A percentile compares a stretch with the other conserved stretches of the same genome.
Conservation (phyloP, 2,329 filamentous ascomycete genomes). For the Apiospora rasikravindrae region DNA sequence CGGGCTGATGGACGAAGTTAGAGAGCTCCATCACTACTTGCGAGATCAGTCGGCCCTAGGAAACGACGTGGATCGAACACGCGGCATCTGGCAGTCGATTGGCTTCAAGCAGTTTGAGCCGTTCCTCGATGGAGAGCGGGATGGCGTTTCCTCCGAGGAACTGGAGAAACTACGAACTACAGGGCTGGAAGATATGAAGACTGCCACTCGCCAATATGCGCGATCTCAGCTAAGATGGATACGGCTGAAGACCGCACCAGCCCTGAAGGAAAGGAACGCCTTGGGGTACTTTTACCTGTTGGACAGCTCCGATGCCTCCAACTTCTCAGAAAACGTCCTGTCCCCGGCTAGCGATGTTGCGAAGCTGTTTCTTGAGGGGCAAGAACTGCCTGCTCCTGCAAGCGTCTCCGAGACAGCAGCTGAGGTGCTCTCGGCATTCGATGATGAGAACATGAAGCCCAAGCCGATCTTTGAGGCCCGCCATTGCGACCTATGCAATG, state of each 20-base stretch:
- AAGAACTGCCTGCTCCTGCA: slow-evolving; percentile 56
- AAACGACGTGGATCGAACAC: slow-evolving; percentile 68
- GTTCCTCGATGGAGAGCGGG: slow-evolving; percentile 62
- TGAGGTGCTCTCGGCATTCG: slow-evolving; percentile 63
- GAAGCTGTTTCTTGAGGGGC: slow-evolving; percentile 64
- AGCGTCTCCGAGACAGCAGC: slow-evolving; percentile 54
- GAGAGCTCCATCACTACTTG: slow-evolving; percentile 49
- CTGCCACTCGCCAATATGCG: slow-evolving; percentile 86
- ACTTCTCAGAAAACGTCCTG: slow-evolving; percentile 69
- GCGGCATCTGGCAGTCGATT: slow-evolving; percentile 96
- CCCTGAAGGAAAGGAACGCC: slow-evolving; percentile 61
- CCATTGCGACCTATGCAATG: slow-evolving; percentile 76
- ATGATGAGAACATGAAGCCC: slow-evolving; percentile 58
- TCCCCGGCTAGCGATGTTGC: slow-evolving; percentile 68
- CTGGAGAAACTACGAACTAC: slow-evolving; percentile 60
- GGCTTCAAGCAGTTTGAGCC: slow-evolving; percentile 90
- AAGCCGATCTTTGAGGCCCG: slow-evolving; percentile 47
- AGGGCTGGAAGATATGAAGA: slow-evolving; percentile 77
- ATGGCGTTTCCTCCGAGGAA: slow-evolving; percentile 39
- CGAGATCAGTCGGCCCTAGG: slow-evolving; percentile 47
- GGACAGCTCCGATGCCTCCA: slow-evolving; percentile 73
- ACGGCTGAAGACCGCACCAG: slow-evolving; percentile 76
- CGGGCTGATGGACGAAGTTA: slow-evolving; percentile 56
- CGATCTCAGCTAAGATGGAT: slow-evolving; percentile 88
- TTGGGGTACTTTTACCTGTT: slow-evolving; percentile 73